Conservation (phyloP, 2,329 filamentous ascomycete genomes). For the Purpureocillium takamizusanense region DNA sequence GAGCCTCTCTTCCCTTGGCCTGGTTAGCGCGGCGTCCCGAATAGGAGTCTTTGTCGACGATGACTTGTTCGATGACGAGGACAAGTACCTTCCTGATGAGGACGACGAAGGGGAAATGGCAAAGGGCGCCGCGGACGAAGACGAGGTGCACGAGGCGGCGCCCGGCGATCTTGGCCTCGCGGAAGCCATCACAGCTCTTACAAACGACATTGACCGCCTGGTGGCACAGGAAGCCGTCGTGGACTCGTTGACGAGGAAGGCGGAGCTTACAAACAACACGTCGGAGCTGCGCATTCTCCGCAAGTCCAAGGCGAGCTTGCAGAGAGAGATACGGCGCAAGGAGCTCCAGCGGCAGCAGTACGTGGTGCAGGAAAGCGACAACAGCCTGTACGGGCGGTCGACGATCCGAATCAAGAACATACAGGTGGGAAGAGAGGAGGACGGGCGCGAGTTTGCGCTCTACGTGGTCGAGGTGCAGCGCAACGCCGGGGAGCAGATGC, state of each 20-base stretch:
- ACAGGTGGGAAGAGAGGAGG: conserved; percentile 83
- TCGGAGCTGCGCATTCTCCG: conserved; percentile 84
- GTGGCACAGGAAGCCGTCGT: conserved; percentile 82
- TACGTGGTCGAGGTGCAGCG: conserved; percentile 90
- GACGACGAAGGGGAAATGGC: conserved; percentile 56
- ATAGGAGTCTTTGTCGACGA: conserved; percentile 92
- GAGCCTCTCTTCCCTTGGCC: conserved; percentile 81
- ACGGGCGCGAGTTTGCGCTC: conserved; percentile 86
- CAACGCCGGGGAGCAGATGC: conserved; percentile 89
- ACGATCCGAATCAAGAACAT: conserved; percentile 86
- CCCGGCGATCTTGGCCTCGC: conserved; percentile 89
- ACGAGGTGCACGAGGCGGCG: conserved; percentile 87
- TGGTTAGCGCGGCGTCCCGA: conserved; percentile 78
- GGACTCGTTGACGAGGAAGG: conserved; percentile 84
- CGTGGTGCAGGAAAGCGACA: conserved; percentile 94
- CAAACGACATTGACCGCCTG: conserved; percentile 82
- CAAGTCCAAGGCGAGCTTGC: conserved; percentile 89
- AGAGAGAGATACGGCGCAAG: conserved; percentile 86
- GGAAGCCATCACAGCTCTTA: conserved; percentile 85
- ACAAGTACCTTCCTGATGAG: conserved; percentile 78
- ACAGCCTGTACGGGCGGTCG: conserved; percentile 87
- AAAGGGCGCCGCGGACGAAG: conserved; percentile 39
- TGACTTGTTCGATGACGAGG: conserved; percentile 84
- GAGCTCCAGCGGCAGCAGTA: conserved; percentile 96
- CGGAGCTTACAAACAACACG: conserved; percentile 93